Base-by-base conservation (phyloP, 768 basidiomycete genomes). In the Hygrocybe punicea region DNA sequence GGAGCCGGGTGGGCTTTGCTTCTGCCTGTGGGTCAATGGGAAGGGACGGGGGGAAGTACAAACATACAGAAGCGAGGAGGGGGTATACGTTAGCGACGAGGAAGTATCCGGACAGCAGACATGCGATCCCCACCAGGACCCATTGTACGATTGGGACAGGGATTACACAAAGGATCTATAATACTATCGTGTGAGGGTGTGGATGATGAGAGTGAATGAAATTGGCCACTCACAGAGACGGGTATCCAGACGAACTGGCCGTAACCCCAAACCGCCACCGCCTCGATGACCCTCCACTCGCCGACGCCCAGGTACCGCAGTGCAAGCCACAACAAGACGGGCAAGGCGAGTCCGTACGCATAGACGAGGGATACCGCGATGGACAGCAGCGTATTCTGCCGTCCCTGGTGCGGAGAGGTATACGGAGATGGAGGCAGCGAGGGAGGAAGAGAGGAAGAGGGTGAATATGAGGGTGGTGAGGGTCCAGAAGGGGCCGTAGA, bases 401-500 rank as follows among this genome's bases (percentile, higher is more conserved):
- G n/a, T n/a, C 2, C 71, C 76, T 3, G 81, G 73, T 7, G 24
- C 53, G 23, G 80, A 73, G 25, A 98, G 82, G 72, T 93, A 98
- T n/a, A 84, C 81, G 2, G 88, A 78, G 62, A 98, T 87, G 47
- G 92, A 92, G 14, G 91, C 85, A 7, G 88, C 91, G 37, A 98
- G 86, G 34, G 91, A 93, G 1, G 96, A 97, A 21, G 90, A 95
- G 57, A 97, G 84, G 77, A 95, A 98, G 58, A 98, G 84, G 0
- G 87, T 81, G 67, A 98, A 92, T 44, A 97, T 88, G 60, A 99
- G 84, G 1, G 96, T 98, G 1, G 94, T 96, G 36, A 97, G 81
- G 1, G 95, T 93, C 96, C 96, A 99, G 77, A 99, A 98, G 1
- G 96, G 94, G 0, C 95, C 95, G 68, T 91, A 89, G 39, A 91